Conservation (phyloP, 2,329 filamentous ascomycete genomes). For the Cladosporium cucumerinum region DNA sequence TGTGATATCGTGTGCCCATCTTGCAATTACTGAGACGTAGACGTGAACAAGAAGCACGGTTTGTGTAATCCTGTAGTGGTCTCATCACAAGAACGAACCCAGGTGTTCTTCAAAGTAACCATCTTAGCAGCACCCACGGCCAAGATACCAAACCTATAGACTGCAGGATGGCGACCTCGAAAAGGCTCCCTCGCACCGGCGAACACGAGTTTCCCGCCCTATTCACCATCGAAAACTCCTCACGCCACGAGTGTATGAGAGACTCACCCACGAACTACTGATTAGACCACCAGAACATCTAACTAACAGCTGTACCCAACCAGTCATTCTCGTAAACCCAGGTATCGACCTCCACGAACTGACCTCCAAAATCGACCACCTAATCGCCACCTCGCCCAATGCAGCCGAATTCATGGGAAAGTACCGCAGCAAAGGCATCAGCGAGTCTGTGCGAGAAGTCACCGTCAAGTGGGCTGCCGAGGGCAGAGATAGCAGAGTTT, state of each 20-base stretch:
- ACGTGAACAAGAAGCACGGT: neutral
- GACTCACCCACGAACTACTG: neutral
- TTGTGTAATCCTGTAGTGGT: too few species aligned
- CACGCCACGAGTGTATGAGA: slow-evolving; percentile 34
- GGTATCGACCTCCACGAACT: slow-evolving; percentile 27
- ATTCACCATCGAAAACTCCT: slow-evolving; percentile 36
- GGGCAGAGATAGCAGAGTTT: slow-evolving; percentile 34
- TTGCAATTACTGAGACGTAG: neutral
- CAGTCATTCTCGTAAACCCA: slow-evolving; percentile 29
- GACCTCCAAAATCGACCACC: slow-evolving; percentile 22
- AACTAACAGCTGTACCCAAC: slow-evolving; percentile 9
- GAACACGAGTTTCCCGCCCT: slow-evolving; percentile 33
- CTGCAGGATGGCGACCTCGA: neutral
- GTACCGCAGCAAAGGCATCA: slow-evolving; percentile 33
- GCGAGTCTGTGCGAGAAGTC: slow-evolving; percentile 31
- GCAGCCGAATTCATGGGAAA: slow-evolving; percentile 36
- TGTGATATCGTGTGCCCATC: neutral
- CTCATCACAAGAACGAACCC: too few species aligned
- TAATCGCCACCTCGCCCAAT: slow-evolving; percentile 31
- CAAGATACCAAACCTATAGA: neutral
- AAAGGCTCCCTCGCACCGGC: slow-evolving; percentile 6
- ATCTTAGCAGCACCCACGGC: neutral
- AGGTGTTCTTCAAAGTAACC: neutral
- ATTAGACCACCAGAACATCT: neutral
- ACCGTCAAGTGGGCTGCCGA: slow-evolving; percentile 34